Evolutionary conservation across 352 stramenopile genomes (phyloP), one percentile per base, ranked within the genome.

Genomic region (Phytophthora sojae): DNA sequence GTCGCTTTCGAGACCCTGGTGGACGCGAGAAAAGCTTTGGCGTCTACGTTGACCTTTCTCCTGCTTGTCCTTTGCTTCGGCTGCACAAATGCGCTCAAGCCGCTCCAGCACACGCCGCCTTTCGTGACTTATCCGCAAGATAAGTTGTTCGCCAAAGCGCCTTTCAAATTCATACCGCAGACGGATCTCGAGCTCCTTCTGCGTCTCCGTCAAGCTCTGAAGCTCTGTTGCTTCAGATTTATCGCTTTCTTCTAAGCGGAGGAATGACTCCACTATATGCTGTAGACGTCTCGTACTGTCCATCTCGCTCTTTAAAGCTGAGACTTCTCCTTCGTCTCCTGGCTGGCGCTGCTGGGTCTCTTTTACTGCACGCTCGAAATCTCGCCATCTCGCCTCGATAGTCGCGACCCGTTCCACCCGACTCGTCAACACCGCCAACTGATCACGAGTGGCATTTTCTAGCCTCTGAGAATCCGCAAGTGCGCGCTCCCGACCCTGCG

Each of bases 71-170:
- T 59, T 65, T 42, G 65, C 53, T 52, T 77, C 70, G 2, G 26
- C 35, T 30, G 65, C 60, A 17, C 81, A 91, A 17, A 90, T 64
- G 35, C 76, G 75, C n/a, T 90, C 83, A 6, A 91, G 79, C 1
- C 74, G 71, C 11, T 82, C 74, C 0, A 93, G 64, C 8, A 91
- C 60, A 8, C 79, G 80, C 29, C 80, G 84, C 51, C 83, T 75
- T 60, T 93, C 85, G 53, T 89, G 75, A 32, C 67, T 88, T 14
- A 91, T 64, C 5, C 85, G 80, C 19, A 88, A 25, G 29, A 82
- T 86, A 3, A 93, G 56, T 67, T 88, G 83, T 0, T 89, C 75
- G 26, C 80, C 57, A 62, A 85, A 91, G 6, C 74, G 81, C 47
- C 60, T 74, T 53, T 91, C 81, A 30, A 83, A 89, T 42, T 88